These are phyloP conservation scores for Helotiales sp. DNA, from an alignment of 2,329 filamentous ascomycete genomes.

Conservation along the genomic window DNA sequence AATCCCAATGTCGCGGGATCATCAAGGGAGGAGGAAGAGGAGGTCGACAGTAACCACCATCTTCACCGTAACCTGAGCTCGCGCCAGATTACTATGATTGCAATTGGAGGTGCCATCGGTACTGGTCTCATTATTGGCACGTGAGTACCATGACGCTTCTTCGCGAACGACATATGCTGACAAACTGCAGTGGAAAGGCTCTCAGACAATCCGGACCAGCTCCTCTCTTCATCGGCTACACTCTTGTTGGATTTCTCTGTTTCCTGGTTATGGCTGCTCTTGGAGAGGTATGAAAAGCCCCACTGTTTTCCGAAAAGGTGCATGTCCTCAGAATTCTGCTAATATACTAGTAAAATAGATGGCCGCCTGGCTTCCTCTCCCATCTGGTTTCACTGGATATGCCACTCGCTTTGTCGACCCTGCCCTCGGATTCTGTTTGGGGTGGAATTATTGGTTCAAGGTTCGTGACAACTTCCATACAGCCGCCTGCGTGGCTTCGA, in stretches of 20 bases:
- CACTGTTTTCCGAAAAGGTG: conserved; percentile 44
- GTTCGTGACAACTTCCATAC: conserved; percentile 17
- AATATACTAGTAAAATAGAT: conserved; percentile 52
- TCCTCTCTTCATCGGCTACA: conserved; percentile 75
- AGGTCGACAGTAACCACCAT: conserved; percentile 45
- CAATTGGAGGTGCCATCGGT: conserved; percentile 26
- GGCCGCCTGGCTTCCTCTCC: conserved; percentile 80
- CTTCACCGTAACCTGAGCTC: conserved; percentile 22
- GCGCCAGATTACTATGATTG: conserved; percentile 28
- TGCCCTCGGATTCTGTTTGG: conserved; percentile 76
- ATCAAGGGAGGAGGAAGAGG: conserved; percentile 6
- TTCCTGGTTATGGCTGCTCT: conserved; percentile 82
- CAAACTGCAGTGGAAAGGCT: conserved; percentile 39
- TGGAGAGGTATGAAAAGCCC: conserved; percentile 71
- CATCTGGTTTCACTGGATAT: conserved; percentile 80
- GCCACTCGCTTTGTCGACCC: conserved; percentile 80
- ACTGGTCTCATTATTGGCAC: conserved; percentile 75
- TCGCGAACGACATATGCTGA: conserved; percentile 18
- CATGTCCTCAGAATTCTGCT: conserved; percentile 1
- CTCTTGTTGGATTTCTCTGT: conserved; percentile 71
- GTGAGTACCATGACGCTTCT: conserved; percentile 21
- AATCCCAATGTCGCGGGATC: conserved; percentile 17
- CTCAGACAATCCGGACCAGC: conserved; percentile 60
- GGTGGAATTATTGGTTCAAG: conserved; percentile 41
- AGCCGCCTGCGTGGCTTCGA: neutral